Evolutionary conservation across 768 basidiomycete species (phyloP).

Genomic region (Trametes cubensis): DNA sequence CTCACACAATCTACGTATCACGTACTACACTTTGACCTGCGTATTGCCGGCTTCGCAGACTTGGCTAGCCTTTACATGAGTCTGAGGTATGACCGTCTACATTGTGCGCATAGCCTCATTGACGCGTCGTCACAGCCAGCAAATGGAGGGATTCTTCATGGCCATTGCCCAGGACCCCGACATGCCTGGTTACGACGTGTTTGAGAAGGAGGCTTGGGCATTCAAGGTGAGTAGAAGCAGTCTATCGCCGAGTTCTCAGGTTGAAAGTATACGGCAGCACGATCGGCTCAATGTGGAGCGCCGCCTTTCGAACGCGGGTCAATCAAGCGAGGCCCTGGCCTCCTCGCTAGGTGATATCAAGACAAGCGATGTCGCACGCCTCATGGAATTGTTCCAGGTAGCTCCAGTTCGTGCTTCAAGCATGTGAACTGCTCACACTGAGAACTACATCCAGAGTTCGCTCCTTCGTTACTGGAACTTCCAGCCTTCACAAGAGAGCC

Average conservation of each 20-base stretch:
- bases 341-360: conserved; percentile 46
- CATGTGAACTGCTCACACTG: not conserved
- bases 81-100: conserved; percentile 38
- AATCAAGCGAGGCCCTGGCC: conserved; percentile 33
- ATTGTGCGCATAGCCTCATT: not conserved
- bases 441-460: conserved; percentile 49
- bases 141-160: conserved; percentile 83
- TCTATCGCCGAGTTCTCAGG: not conserved
- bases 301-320: conserved; percentile 50
- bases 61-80: conserved; percentile 76
- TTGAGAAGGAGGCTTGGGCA: conserved; percentile 73
- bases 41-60: conserved; percentile 84
- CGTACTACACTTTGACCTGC: conserved; percentile 82
- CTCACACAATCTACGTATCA: conserved; percentile 70
- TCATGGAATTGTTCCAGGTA: conserved; percentile 86
- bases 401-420: no score
- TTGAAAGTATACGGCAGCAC: conserved; percentile 47
- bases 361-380: conserved; percentile 77
- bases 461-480: conserved; percentile 77
- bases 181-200: conserved; percentile 65
- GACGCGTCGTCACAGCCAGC: conserved; percentile 46
- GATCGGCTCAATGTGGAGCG: conserved; percentile 76
- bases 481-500: conserved; percentile 38
- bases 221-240: conserved; percentile 63
- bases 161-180: conserved; percentile 50